Percentiles rank a stretch among this genome's conserved stretches.
Evolutionary conservation across 1,139 yeast species (phyloP).

Genomic region (Candida pseudoviswanathii): DNA sequence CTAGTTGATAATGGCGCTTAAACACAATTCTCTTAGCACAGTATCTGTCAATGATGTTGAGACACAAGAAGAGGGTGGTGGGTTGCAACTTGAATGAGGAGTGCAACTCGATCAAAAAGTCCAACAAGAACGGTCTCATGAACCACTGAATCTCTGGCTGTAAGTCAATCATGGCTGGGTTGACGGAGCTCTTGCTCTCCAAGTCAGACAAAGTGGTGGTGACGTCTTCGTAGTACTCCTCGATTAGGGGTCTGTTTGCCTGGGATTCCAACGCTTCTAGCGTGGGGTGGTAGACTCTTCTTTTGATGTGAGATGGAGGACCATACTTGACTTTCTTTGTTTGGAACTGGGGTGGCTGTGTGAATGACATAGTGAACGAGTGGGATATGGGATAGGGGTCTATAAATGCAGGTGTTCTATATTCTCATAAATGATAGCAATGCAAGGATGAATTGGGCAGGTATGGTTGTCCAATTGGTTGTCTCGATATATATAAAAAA

Average conservation of each 20-base stretch:
- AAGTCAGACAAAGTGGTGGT: slow-evolving; percentile 30
- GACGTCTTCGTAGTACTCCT: slow-evolving; percentile 44
- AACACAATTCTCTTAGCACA: slow-evolving; percentile 90
- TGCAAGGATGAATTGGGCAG: background rate
- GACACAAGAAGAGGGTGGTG: slow-evolving; percentile 77
- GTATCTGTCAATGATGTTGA: slow-evolving; percentile 85
- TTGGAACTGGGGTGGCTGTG: slow-evolving; percentile 7
- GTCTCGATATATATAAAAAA: background rate
- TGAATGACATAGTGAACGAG: background rate
- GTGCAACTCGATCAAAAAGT: slow-evolving; percentile 82
- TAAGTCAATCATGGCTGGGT: slow-evolving; percentile 74
- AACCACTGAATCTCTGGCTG: slow-evolving; percentile 94
- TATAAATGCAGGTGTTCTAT: background rate
- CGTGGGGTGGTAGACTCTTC: slow-evolving; percentile 42
- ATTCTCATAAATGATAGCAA: background rate
- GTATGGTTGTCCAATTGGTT: background rate
- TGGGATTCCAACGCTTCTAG: slow-evolving; percentile 51
- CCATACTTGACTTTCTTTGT: slow-evolving; percentile 31
- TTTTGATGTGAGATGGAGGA: slow-evolving; percentile 43
- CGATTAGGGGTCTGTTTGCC: slow-evolving; percentile 41
- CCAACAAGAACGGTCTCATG: slow-evolving; percentile 88
- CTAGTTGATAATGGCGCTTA: slow-evolving; percentile 87
- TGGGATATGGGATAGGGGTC: background rate
- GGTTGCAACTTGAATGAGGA: slow-evolving; percentile 73
- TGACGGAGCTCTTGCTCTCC: slow-evolving; percentile 37